Base-by-base conservation (phyloP, 148 eudicot species). In the Spergularia marina region DNA sequence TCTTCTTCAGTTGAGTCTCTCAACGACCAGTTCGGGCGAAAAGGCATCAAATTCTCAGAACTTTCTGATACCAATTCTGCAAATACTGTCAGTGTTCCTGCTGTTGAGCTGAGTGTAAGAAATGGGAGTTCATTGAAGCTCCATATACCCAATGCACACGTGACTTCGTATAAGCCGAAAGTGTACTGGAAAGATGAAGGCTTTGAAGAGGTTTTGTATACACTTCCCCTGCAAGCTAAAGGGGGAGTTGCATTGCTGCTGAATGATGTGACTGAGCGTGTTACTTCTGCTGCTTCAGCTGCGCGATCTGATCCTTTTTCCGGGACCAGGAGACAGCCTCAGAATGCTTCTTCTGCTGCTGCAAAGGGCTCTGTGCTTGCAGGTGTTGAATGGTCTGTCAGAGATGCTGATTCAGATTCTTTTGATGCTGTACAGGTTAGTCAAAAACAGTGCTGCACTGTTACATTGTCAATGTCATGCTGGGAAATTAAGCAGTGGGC, bases 121-220 rank as follows among this genome's bases (percentile, higher is more conserved):
- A 94, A 94, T 85, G 98, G 98, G 7, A 94, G 98, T 78, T 89
- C 98, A 57, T 39, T 94, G 52, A 90, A 73, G 83, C 86, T 94
- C 30, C 77, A 86, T 2, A 78, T 94, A 73, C 74, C 92, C 25
- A 87, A 86, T 74, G 97, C 80, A 10, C 98, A 87, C 74, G 82
- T 94, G 17, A 85, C 87, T 64, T 94, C 98, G 13, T 94, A 94
- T 87, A 87, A 80, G 87, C 98, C 98, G 41, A 91, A 90, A 71
- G 95, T 94, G n/a, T 84, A 78, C 75, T 94, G 98, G 98, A 91
- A 87, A 76, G 97, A 91, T 23, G 95, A 91, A 63, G 95, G 93
- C 0, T 91, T 80, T 59, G 93, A 91, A 79, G 97, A 91, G 84
- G 80, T 94, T 69, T 85, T 94, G 59, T 89, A 88, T 70, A 85